Conservation (phyloP, 2,329 filamentous ascomycete genomes). For the Fusarium humuli region DNA sequence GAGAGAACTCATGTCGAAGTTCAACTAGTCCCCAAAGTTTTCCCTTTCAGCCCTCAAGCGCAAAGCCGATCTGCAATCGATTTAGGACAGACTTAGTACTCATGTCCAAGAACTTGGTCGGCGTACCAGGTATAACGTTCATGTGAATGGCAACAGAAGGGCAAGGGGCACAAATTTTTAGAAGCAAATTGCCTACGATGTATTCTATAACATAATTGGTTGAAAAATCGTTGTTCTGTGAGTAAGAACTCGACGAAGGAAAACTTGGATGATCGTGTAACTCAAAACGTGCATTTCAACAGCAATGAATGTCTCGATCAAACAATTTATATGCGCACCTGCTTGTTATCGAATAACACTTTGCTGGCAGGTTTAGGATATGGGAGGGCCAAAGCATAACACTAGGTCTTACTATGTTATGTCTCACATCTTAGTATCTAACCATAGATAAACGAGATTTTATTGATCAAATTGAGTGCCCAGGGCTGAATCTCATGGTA, state of each 20-base stretch:
- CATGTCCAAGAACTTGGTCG: background rate
- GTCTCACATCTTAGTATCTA: background rate
- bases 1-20: background rate
- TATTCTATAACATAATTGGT: background rate
- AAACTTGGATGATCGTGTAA: background rate
- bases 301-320: background rate
- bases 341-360: background rate
- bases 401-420: background rate
- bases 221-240: background rate
- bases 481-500: background rate
- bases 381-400: background rate
- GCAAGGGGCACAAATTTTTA: background rate
- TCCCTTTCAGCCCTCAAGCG: background rate
- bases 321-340: background rate
- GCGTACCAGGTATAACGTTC: background rate
- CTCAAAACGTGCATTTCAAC: background rate
- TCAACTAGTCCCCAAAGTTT: background rate
- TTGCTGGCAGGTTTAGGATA: background rate
- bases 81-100: background rate
- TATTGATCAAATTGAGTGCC: background rate
- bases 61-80: background rate
- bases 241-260: background rate
- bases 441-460: background rate
- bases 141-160: background rate
- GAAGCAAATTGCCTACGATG: background rate